Evolutionary conservation across 352 stramenopile species (phyloP).

Genomic region (Phytophthora agathidicida): DNA sequence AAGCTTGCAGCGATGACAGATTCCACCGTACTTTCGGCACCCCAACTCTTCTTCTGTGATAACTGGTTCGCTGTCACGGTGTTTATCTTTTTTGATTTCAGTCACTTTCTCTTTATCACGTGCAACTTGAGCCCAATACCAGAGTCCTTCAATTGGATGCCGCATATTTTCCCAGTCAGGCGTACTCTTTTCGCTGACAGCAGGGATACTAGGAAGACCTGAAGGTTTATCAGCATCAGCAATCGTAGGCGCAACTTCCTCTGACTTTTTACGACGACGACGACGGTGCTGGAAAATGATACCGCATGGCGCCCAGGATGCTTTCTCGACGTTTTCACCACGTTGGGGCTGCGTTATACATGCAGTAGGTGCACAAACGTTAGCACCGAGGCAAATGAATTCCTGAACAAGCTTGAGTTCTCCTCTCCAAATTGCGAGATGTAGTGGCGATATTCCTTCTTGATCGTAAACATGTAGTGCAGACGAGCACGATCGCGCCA

Average conservation of each 20-base stretch:
- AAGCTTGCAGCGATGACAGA: conserved; percentile 13
- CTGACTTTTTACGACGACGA: background rate
- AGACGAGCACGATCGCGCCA: conserved; percentile 32
- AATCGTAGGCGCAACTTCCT: background rate
- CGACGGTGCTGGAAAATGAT: conserved; percentile 31
- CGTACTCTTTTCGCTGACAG: background rate
- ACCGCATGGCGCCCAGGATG: conserved; percentile 53
- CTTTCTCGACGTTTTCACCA: conserved; percentile 20
- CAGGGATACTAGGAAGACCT: background rate
- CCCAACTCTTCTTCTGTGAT: conserved; percentile 19
- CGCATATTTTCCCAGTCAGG: conserved; percentile 20
- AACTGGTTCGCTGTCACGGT: background rate
- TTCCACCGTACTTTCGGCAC: conserved; percentile 35
- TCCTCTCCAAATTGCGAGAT: conserved; percentile 51
- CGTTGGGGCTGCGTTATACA: background rate
- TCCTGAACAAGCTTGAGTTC: conserved; percentile 39
- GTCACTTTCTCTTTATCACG: background rate
- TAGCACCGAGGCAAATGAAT: conserved; percentile 54
- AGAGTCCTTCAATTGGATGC: conserved; percentile 30
- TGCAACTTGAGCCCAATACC: conserved; percentile 32
- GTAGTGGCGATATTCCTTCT: conserved; percentile 46
- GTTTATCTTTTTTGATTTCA: background rate
- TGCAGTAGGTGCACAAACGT: conserved; percentile 22
- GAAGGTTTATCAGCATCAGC: background rate
- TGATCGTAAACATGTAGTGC: conserved; percentile 48